phyloP scores from a whole-genome alignment of 2,329 filamentous ascomycete genomes.

The Epichloe coenophiala region DNA sequence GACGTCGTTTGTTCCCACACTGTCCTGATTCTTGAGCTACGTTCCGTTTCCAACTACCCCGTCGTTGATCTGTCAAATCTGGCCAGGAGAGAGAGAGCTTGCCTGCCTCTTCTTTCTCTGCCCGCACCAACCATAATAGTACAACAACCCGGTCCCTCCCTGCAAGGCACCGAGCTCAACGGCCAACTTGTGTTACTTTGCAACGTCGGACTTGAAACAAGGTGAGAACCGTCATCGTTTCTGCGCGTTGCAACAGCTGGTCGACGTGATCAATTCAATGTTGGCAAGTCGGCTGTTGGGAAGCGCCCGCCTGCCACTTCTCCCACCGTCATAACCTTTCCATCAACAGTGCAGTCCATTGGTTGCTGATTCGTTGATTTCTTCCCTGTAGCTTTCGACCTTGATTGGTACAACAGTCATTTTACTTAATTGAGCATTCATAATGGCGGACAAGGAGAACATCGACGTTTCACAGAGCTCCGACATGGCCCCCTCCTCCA shows the following conservation, averaged over 20 bases:
- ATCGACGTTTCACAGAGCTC: slow-evolving; percentile 31
- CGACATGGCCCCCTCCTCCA: slow-evolving; percentile 20
- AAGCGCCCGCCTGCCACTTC: not conserved
- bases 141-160: not conserved
- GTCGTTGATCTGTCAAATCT: not conserved
- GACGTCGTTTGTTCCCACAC: not conserved
- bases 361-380: not conserved
- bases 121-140: not conserved
- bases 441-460: slow-evolving; percentile 35
- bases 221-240: slow-evolving; percentile 1
- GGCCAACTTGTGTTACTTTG: slow-evolving; percentile 1
- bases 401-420: not conserved
- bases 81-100: not conserved
- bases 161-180: slow-evolving; percentile 3
- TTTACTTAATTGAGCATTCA: slow-evolving; percentile 6
- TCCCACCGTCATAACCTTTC: not conserved
- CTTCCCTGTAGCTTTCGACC: not conserved
- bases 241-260: not conserved
- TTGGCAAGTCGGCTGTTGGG: not conserved
- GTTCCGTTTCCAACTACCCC: not conserved
- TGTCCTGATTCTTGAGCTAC: not conserved
- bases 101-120: not conserved
- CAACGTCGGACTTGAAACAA: not conserved
- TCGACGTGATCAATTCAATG: not conserved
- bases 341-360: not conserved